Evolutionary conservation across 257 asterid genomes (phyloP), one percentile per base, ranked within the genome.

Genomic region (Solanum appendiculatum): DNA sequence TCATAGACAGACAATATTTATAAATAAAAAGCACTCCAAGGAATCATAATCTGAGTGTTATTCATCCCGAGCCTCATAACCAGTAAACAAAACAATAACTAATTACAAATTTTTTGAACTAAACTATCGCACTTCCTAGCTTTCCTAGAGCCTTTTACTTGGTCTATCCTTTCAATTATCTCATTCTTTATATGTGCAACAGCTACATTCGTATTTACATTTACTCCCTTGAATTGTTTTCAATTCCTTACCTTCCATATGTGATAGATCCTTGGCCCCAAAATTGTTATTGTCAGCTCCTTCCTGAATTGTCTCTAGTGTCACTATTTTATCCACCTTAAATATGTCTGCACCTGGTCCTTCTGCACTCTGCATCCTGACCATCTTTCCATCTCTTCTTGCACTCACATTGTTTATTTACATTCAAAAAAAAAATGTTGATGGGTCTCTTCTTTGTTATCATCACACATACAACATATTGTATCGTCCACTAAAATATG

Each of bases 281-380:
- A 27, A 66, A 66, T 27, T 27, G 20, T 12, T 66, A 5, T 1
- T 12, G 36, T 31, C 36, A 2, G 3, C 7, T 27, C 3, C 10
- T 27, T 27, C 3, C 1, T 66, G 9, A 66, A 66, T 66, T 27
- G 9, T 29, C 15, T 12, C 2, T 5, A 13, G 12, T 66, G 1
- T 13, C 3, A 1, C 9, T 13, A 5, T 13, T 27, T 13, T 10
- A 46, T 46, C 18, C 18, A 46, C 14, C 4, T 64, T 27, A 25
- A 14, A 13, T 7, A 0, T 1, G 8, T 18, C 15, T 5, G 10
- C 10, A 13, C 21, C 2, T 25, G 6, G 2, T 23, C 0, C 34
- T 13, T 66, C 0, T 66, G 36, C 16, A 27, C 13, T 66, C 11
- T 63, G 1, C 31, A 1, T 13, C 14, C 6, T n/a, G 33, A 23